Conservation (phyloP, 1,139 yeast species). For the Debaryomyces udenii region DNA sequence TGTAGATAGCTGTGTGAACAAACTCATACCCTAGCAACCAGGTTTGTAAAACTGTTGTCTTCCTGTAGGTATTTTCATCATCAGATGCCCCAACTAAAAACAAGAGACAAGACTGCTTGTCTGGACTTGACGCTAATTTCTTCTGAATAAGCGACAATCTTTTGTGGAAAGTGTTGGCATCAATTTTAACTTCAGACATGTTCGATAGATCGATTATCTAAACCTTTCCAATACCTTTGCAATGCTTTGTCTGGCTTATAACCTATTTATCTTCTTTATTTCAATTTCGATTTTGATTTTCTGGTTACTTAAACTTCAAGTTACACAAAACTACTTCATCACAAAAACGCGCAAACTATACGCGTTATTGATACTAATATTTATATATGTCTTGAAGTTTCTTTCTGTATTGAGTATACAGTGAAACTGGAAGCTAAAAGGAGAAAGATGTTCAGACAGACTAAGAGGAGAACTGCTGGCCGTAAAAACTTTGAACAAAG, state of each 20-base stretch:
- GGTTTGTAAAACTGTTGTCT: slow-evolving; percentile 83
- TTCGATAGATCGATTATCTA: slow-evolving; percentile 6
- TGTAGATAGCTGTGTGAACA: slow-evolving; percentile 79
- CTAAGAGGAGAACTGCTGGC: slow-evolving; percentile 75
- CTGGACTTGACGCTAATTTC: slow-evolving; percentile 37
- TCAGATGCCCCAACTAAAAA: slow-evolving; percentile 77
- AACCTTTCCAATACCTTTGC: slow-evolving; percentile 1
- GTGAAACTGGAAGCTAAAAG: background rate
- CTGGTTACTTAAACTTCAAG: slow-evolving; percentile 1
- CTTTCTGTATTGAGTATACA: background rate
- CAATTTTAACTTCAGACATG: slow-evolving; percentile 44
- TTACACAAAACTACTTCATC: slow-evolving; percentile 10
- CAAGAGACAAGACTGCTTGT: slow-evolving; percentile 56
- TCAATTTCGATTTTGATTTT: slow-evolving; percentile 3
- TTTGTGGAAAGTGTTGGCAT: slow-evolving; percentile 41
- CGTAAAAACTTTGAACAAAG: slow-evolving; percentile 64
- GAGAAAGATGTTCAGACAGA: slow-evolving; percentile 66
- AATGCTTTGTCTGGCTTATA: slow-evolving; percentile 4
- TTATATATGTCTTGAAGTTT: slow-evolving; percentile 3
- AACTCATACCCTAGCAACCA: slow-evolving; percentile 96
- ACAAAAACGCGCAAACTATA: slow-evolving; percentile 7
- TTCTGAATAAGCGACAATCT: slow-evolving; percentile 46
- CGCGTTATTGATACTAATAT: slow-evolving; percentile 11
- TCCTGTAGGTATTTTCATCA: slow-evolving; percentile 88
- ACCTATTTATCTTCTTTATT: background rate